A percentile compares a stretch with the other conserved stretches of the same genome.
Evolutionary conservation across 495 filamentous ascomycete genomes (phyloP).

Genomic region (Neurospora sublineolata): DNA sequence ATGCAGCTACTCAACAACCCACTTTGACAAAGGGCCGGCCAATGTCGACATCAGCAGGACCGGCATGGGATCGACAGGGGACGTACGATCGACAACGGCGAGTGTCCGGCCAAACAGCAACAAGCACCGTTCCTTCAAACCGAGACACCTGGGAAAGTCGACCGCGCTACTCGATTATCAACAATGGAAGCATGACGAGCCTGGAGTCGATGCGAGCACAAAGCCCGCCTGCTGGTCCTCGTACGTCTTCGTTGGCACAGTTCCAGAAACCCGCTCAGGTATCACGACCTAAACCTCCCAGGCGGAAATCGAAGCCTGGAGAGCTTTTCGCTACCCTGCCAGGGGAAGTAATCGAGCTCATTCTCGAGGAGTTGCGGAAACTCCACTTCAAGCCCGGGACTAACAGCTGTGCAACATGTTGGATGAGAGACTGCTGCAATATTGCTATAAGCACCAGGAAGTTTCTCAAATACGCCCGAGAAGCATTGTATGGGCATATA

Average conservation of each 20-base stretch:
- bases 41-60: not conserved
- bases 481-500: slow-evolving; percentile 58
- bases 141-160: slow-evolving; percentile 18
- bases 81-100: slow-evolving; percentile 10
- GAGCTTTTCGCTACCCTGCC: slow-evolving; percentile 45
- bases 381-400: slow-evolving; percentile 32
- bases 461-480: slow-evolving; percentile 55
- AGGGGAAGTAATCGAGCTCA: slow-evolving; percentile 45
- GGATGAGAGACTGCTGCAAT: slow-evolving; percentile 61
- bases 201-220: slow-evolving; percentile 25
- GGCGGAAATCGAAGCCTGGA: slow-evolving; percentile 25
- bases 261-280: slow-evolving; percentile 18
- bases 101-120: slow-evolving; percentile 16
- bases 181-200: slow-evolving; percentile 28
- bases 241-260: slow-evolving; percentile 1
- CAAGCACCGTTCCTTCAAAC: slow-evolving; percentile 14
- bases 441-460: slow-evolving; percentile 55
- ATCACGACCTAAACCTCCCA: slow-evolving; percentile 1
- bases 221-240: slow-evolving; percentile 2
- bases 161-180: slow-evolving; percentile 12
- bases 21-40: not conserved
- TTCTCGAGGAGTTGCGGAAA: slow-evolving; percentile 36
- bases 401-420: slow-evolving; percentile 59
- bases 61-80: slow-evolving; percentile 5
- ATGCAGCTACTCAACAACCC: not conserved